phyloP scores from a whole-genome alignment of 2,329 filamentous ascomycete species.

The Stachybotrys elegans region DNA sequence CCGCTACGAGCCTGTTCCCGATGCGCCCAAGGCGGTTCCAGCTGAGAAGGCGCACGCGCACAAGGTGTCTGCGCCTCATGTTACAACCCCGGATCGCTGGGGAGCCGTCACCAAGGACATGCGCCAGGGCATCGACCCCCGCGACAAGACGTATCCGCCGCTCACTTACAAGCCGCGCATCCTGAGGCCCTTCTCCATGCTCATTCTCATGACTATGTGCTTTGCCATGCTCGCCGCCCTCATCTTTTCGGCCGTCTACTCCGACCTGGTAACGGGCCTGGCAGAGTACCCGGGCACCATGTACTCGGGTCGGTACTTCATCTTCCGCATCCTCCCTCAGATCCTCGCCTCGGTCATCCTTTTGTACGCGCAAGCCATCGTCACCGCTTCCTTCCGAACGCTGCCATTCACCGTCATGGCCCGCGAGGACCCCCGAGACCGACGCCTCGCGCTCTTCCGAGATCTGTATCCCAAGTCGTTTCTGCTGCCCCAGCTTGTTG shows the following conservation, averaged over 20 bases:
- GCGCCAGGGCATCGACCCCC: constrained; percentile 31
- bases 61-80: neutral
- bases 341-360: constrained; percentile 66
- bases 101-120: constrained; percentile 28
- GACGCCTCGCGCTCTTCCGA: constrained; percentile 63
- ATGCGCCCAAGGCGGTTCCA: neutral
- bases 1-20: constrained; percentile 4
- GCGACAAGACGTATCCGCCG: constrained; percentile 34
- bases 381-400: constrained; percentile 68
- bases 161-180: constrained; percentile 69
- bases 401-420: constrained; percentile 77
- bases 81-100: constrained; percentile 16
- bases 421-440: constrained; percentile 51
- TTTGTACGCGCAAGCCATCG: constrained; percentile 71
- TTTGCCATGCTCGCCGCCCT: constrained; percentile 67
- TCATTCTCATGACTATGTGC: constrained; percentile 55
- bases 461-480: constrained; percentile 67
- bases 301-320: constrained; percentile 71
- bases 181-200: constrained; percentile 62
- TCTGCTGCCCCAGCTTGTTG: constrained; percentile 51
- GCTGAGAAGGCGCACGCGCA: neutral
- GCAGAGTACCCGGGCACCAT: constrained; percentile 61
- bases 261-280: constrained; percentile 57
- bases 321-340: constrained; percentile 82
- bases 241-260: constrained; percentile 68